A percentile compares a stretch with the other conserved stretches of the same genome.
phyloP scores from a whole-genome alignment of 2,329 filamentous ascomycete genomes.

The Fusarium haematococcum region DNA sequence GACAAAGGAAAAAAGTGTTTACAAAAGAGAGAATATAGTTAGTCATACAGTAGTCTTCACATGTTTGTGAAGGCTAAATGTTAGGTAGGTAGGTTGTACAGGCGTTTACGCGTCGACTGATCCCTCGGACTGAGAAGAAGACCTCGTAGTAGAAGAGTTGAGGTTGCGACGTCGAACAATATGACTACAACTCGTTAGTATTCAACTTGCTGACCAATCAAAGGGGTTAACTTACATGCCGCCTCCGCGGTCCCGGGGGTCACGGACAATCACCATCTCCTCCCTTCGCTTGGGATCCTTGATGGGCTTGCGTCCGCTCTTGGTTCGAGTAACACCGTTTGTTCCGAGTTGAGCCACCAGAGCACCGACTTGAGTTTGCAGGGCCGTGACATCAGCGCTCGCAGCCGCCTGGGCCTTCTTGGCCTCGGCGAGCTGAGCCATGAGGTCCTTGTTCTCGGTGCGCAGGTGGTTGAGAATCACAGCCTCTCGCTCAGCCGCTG shows the following conservation, averaged over 20 bases:
- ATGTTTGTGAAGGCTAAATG: not conserved
- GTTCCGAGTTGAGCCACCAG: slow-evolving; percentile 37
- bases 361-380: slow-evolving; percentile 36
- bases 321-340: slow-evolving; percentile 5
- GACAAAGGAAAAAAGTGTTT: slow-evolving; percentile 4
- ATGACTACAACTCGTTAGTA: slow-evolving; percentile 21
- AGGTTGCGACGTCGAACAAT: slow-evolving; percentile 35
- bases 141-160: slow-evolving; percentile 29
- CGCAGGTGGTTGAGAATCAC: slow-evolving; percentile 36
- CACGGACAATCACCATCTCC: slow-evolving; percentile 43
- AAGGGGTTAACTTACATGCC: slow-evolving; percentile 38
- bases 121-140: slow-evolving; percentile 35
- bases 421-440: slow-evolving; percentile 39
- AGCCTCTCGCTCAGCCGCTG: slow-evolving; percentile 35
- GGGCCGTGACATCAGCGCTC: slow-evolving; percentile 27
- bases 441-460: slow-evolving; percentile 41
- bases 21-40: slow-evolving; percentile 24
- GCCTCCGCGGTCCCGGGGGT: slow-evolving; percentile 35
- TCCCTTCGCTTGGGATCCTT: slow-evolving; percentile 43
- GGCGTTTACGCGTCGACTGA: slow-evolving; percentile 30
- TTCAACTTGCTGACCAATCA: fast-evolving
- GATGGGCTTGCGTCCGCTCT: slow-evolving; percentile 34
- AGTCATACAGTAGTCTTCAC: slow-evolving; percentile 12
- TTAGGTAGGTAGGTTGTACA: slow-evolving; percentile 6
- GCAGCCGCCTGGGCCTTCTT: slow-evolving; percentile 40